Evolutionary conservation across 164 flowering plant genomes (phyloP).

Genomic region (Malania oleifera): DNA sequence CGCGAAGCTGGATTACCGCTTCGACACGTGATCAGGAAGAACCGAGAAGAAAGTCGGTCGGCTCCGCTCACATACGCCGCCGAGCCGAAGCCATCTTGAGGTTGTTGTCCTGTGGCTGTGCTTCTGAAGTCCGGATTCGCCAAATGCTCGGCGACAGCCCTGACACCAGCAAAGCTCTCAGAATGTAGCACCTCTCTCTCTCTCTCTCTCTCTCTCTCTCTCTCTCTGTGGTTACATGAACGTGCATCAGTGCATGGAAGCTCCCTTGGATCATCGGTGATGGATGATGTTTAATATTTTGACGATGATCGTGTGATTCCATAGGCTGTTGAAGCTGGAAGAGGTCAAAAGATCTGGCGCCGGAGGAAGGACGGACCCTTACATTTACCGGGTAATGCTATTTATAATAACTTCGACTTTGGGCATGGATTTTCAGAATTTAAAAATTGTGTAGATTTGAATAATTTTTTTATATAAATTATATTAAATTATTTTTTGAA

Average conservation of each 20-base stretch:
- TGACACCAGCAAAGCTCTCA: slow-evolving; percentile 87
- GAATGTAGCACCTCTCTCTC: slow-evolving; percentile 52
- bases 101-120: slow-evolving; percentile 41
- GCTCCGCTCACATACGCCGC: slow-evolving; percentile 34
- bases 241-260: neutral
- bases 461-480: no score
- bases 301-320: neutral
- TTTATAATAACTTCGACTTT: no score
- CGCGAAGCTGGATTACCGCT: slow-evolving; percentile 17
- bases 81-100: slow-evolving; percentile 62
- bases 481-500: no score
- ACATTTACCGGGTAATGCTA: slow-evolving; percentile 71
- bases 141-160: slow-evolving; percentile 70
- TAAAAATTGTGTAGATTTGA: no score
- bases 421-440: no score
- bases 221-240: slow-evolving; percentile 2
- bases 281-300: neutral
- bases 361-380: slow-evolving; percentile 76
- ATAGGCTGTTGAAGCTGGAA: slow-evolving; percentile 60
- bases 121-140: slow-evolving; percentile 65
- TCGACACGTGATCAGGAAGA: neutral
- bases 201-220: slow-evolving; percentile 9
- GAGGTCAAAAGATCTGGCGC: slow-evolving; percentile 59
- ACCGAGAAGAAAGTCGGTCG: slow-evolving; percentile 11
- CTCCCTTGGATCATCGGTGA: neutral